Evolutionary conservation across 257 asterid genomes (phyloP), one percentile per base, ranked within the genome.

Genomic region (Penstemon newberryi): DNA sequence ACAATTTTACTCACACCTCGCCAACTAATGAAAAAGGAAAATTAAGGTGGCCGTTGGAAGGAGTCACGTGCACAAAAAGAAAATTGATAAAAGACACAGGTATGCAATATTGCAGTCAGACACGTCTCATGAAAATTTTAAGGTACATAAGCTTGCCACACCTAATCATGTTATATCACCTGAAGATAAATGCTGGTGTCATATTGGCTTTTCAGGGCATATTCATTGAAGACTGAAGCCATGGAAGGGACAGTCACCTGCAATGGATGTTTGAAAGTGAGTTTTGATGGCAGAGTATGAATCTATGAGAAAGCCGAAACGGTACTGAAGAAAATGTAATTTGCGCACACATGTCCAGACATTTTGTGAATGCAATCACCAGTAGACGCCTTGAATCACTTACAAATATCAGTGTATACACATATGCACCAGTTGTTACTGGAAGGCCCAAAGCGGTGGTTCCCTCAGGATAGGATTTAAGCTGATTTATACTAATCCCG

Each of bases 161-260:
- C 57, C 33, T 61, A 25, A 52, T 41, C 12, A 4, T 45, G 54
- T 53, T 45, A 58, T 60, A 71, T 76, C 79, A 87, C 98, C 97
- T 93, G 98, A 81, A 85, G 97, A 81, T 94, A 94, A 73, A 94
- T 94, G 87, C 97, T 94, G 15, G 99, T 94, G 73, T 94, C 99
- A 44, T 80, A 91, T 78, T 95, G 99, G 71, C 99, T 95, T 80
- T 95, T 95, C 80, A 95, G 70, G 62, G 99, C 99, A 75, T 94
- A 94, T 79, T 94, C 99, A 65, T 95, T 95, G 84, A 77, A 95
- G 67, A 95, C 99, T 36, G 99, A 95, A 44, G 99, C 99, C 90
- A 95, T 33, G 50, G 99, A 95, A 60, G 99, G 99, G 81, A 95
- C 88, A 69, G 96, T 87, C 40, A 95, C 95, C 98, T 95, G 93